Base-by-base conservation (phyloP, 768 basidiomycete species). In the Suillus sp. region DNA sequence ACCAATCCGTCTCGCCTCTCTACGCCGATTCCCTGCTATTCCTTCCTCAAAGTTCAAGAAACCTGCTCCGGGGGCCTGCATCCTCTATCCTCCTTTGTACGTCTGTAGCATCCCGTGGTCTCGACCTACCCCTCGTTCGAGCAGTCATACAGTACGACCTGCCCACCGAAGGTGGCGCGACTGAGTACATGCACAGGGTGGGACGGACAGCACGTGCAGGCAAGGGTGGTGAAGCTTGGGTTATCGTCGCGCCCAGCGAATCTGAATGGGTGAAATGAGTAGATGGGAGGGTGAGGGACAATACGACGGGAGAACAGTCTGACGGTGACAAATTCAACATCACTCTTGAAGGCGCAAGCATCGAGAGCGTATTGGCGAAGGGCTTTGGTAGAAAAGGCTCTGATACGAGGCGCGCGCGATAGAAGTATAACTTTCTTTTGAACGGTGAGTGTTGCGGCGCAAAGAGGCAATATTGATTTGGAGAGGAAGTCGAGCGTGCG, bases 141-240 rank as follows among this genome's bases (percentile, higher is more conserved):
- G 92, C 93, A 2, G 95, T 99, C 65, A 79, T 99, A 38, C 97
- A 99, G 72, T 97, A 97, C 70, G 97, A 99, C 74, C 85, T 99
- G 27, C 96, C 96, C 1, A 98, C 97, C 0, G 96, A 99, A 79
- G 93, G 95, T 18, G 96, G 97, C 13, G 88, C 89, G 30, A 97
- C 91, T 18, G 97, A 99, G 73, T 99, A 99, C 69, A 88, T 99
- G 10, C 96, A 99, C 78, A 86, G 96, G 53, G 93, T 99, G 8
- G 97, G 97, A 32, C 89, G 96, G 58, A 99, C 96, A 4, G 97
- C 97, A 16, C 93, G 97, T 74, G 95, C 91, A 10, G 97, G 96
- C 20, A 92, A 90, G 68, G 92, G 93, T 32, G 96, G 97, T 65
- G 94, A 98, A 74, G 94, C 95, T 3, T 98, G 95, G 95, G 89